These are phyloP conservation scores for Aspergillus ochraceus DNA, from an alignment of 2,329 filamentous ascomycete species.

Conservation along the genomic window DNA sequence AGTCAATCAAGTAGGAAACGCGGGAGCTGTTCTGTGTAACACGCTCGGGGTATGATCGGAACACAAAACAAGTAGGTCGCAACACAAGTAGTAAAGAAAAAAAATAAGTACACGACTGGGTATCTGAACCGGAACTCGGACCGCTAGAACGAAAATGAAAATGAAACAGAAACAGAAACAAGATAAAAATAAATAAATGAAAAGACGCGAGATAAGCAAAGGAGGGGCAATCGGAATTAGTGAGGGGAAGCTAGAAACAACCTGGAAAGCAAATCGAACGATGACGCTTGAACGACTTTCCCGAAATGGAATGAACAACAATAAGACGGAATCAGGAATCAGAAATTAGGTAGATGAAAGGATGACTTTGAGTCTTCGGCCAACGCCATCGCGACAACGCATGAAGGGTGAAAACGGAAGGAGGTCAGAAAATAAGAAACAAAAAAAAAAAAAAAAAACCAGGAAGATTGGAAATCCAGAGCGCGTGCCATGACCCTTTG, in stretches of 20 bases:
- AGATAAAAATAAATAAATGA: slow-evolving; percentile 1
- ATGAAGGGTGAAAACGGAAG: slow-evolving; percentile 9
- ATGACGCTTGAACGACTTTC: not conserved
- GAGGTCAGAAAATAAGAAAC: slow-evolving; percentile 10
- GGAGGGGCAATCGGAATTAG: not conserved
- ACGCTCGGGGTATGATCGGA: slow-evolving; percentile 23
- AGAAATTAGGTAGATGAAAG: too few species aligned
- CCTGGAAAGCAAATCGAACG: slow-evolving; percentile 1
- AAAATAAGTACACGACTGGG: slow-evolving; percentile 21
- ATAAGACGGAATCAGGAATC: not conserved
- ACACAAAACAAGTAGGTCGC: not conserved
- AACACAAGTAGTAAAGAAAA: not conserved
- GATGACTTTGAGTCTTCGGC: not conserved
- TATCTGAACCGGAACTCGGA: slow-evolving; percentile 14
- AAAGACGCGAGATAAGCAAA: not conserved
- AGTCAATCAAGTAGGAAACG: slow-evolving; percentile 7
- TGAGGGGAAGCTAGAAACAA: not conserved
- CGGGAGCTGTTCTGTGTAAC: slow-evolving; percentile 21
- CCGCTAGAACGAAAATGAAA: slow-evolving; percentile 7
- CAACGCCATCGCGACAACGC: slow-evolving; percentile 16
- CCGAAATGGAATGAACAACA: slow-evolving; percentile 14
- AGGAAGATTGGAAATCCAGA: slow-evolving; percentile 1
- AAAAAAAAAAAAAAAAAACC: slow-evolving; percentile 5
- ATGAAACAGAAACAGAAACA: slow-evolving; percentile 2
- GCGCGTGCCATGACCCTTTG: slow-evolving; percentile 7